A percentile compares a stretch with the other conserved stretches of the same genome.
phyloP scores from a whole-genome alignment of 2,329 filamentous ascomycete species.

The Paraconiothyrium sp. region DNA sequence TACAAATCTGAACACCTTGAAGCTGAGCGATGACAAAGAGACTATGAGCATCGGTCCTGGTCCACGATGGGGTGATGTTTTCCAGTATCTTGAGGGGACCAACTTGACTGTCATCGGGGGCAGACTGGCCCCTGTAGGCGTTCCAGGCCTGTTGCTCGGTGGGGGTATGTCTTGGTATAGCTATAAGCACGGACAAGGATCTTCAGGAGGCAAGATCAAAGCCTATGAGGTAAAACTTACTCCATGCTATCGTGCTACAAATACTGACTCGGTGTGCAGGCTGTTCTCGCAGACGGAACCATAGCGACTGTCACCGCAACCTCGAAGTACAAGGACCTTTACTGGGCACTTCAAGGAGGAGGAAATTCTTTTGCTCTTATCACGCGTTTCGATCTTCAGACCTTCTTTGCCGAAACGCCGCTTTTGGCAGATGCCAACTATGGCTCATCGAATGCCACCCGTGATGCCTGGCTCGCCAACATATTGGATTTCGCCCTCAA shows the following conservation, averaged over 20 bases:
- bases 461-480: slow-evolving; percentile 25
- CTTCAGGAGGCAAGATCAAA: slow-evolving; percentile 25
- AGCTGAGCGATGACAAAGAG: slow-evolving; percentile 33
- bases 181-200: slow-evolving; percentile 22
- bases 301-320: slow-evolving; percentile 29
- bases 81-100: slow-evolving; percentile 30
- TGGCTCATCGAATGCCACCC: slow-evolving; percentile 14
- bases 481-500: slow-evolving; percentile 26
- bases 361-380: slow-evolving; percentile 33
- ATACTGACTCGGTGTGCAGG: slow-evolving; percentile 7
- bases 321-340: slow-evolving; percentile 35
- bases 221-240: slow-evolving; percentile 14
- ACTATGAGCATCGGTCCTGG: slow-evolving; percentile 39
- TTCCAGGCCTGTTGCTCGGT: slow-evolving; percentile 40
- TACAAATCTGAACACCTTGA: slow-evolving; percentile 32
- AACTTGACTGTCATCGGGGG: slow-evolving; percentile 37
- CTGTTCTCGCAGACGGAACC: slow-evolving; percentile 37
- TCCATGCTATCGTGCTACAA: background rate
- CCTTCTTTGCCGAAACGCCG: slow-evolving; percentile 19
- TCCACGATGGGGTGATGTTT: slow-evolving; percentile 42
- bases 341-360: slow-evolving; percentile 42
- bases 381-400: slow-evolving; percentile 28
- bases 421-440: slow-evolving; percentile 29
- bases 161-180: slow-evolving; percentile 32
- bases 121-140: slow-evolving; percentile 37